phyloP scores from a whole-genome alignment of 148 eudicot species.

The Amaranthus cruentus region DNA sequence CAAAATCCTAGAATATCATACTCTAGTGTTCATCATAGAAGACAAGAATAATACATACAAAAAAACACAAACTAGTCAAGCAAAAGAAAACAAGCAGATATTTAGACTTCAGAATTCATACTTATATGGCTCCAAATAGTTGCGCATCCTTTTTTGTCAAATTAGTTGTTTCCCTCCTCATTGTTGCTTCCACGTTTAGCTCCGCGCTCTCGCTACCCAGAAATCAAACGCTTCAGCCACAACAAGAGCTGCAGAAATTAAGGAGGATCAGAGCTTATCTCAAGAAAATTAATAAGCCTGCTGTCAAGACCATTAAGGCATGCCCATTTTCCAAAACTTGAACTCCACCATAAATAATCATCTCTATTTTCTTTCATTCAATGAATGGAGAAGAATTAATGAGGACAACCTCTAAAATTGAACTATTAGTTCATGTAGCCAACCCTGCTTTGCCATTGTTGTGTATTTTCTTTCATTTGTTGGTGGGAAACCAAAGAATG shows the following conservation, averaged over 20 bases:
- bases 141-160: constrained; percentile 41
- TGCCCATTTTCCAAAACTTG: constrained; percentile 7
- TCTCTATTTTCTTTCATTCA: neutral
- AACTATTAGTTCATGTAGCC: too few relatives aligned
- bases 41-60: constrained; percentile 35
- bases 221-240: constrained; percentile 62
- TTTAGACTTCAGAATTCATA: constrained; percentile 15
- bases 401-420: too few relatives aligned
- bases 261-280: constrained; percentile 56
- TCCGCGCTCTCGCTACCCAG: constrained; percentile 31
- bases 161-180: constrained; percentile 42
- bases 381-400: too few relatives aligned
- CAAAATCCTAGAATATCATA: constrained; percentile 56
- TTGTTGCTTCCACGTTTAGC: constrained; percentile 28
- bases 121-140: constrained; percentile 32
- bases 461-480: too few relatives aligned
- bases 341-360: neutral
- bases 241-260: constrained; percentile 48
- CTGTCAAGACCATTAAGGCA: constrained; percentile 87
- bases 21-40: constrained; percentile 33
- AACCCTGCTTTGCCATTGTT: too few relatives aligned
- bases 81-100: constrained; percentile 32
- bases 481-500: neutral
- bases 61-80: constrained; percentile 27
- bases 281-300: constrained; percentile 74